Percentiles rank a stretch among this genome's conserved stretches.
Conservation (phyloP, 441 rosid genomes). For the Pelargonium citronellum region DNA sequence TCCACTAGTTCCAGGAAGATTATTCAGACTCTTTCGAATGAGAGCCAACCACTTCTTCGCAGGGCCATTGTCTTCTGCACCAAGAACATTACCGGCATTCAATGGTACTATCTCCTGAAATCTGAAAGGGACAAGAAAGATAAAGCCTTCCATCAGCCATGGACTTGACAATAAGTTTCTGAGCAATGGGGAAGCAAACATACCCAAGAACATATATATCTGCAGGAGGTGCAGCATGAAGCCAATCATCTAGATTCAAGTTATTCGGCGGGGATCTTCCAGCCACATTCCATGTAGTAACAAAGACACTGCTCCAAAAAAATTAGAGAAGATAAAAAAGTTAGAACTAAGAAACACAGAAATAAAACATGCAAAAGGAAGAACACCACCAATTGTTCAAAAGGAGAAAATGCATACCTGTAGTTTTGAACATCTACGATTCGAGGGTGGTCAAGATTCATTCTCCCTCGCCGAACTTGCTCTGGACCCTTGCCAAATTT, state of each 20-base stretch:
- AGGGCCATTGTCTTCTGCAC: constrained; percentile 98
- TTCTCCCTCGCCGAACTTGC: constrained; percentile 46
- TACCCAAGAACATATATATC: constrained; percentile 95
- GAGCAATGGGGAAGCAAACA: no score
- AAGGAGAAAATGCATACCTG: constrained; percentile 32
- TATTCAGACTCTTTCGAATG: constrained; percentile 74
- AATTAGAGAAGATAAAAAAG: neutral
- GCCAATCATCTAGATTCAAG: constrained; percentile 87
- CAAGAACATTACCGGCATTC: constrained; percentile 92
- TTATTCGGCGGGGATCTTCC: constrained; percentile 84
- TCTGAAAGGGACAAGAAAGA: constrained; percentile 32
- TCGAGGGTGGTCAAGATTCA: constrained; percentile 54
- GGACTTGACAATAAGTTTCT: neutral
- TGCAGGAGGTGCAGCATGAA: constrained; percentile 84
- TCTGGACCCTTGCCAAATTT: constrained; percentile 46
- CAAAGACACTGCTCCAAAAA: constrained; percentile 63
- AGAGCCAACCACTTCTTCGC: constrained; percentile 92
- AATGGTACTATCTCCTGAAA: constrained; percentile 97
- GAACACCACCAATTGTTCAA: neutral
- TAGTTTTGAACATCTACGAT: constrained; percentile 56
- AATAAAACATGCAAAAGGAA: neutral
- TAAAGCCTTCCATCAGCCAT: constrained; percentile 15
- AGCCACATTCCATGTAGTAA: constrained; percentile 91
- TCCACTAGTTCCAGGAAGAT: constrained; percentile 75
- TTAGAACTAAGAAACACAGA: constrained; percentile 26